phyloP scores from a whole-genome alignment of 257 asterid species.

The Przewalskia tangutica region DNA sequence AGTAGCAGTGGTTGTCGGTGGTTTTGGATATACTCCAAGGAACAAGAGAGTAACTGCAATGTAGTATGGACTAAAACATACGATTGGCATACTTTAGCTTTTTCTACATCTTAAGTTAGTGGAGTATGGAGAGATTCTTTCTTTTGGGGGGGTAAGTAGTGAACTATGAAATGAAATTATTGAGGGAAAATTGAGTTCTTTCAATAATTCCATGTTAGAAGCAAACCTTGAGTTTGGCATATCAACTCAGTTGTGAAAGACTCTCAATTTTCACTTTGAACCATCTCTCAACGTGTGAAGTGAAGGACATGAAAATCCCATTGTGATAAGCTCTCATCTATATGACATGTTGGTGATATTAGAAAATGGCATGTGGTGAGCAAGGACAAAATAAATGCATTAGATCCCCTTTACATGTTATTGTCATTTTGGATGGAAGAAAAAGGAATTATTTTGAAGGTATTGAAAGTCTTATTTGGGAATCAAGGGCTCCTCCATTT shows the following conservation, averaged over 20 bases:
- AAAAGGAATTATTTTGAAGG: not conserved
- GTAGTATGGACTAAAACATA: not conserved
- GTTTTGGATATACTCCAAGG: not conserved
- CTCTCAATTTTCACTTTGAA: not conserved
- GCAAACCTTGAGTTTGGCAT: not conserved
- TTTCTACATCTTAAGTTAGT: not conserved
- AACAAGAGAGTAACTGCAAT: not conserved
- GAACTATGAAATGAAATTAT: not conserved
- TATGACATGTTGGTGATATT: not conserved
- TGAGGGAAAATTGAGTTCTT: not conserved
- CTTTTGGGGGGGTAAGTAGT: not conserved
- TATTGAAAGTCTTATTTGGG: not conserved
- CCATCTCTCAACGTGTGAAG: not conserved
- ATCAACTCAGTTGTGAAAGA: not conserved
- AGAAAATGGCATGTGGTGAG: not conserved
- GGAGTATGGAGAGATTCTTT: not conserved
- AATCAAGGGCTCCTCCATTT: not conserved
- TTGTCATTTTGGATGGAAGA: not conserved
- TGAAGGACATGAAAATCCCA: not conserved
- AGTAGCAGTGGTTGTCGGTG: not conserved
- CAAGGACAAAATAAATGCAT: not conserved
- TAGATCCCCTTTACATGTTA: not conserved
- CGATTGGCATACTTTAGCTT: not conserved
- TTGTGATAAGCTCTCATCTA: not conserved
- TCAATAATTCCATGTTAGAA: not conserved